Conservation (phyloP, 148 eudicot species). For the Rhododendron simsii region DNA sequence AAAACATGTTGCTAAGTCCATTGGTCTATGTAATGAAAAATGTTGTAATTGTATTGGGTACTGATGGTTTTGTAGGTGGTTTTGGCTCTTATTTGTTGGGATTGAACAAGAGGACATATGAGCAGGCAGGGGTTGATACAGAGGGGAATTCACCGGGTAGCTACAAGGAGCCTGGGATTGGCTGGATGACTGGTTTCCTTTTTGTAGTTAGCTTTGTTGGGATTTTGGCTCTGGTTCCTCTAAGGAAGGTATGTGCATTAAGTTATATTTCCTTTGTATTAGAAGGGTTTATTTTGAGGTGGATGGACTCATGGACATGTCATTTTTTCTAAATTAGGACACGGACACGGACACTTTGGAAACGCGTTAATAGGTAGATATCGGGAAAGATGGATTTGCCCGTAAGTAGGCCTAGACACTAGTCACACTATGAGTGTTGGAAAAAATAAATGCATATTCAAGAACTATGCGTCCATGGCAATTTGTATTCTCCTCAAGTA, state of each 20-base stretch:
- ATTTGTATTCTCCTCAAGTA: neutral
- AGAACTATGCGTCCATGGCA: neutral
- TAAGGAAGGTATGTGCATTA: slow-evolving; percentile 53
- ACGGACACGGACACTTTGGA: neutral
- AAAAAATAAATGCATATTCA: neutral
- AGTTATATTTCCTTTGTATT: neutral
- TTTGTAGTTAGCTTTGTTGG: slow-evolving; percentile 74
- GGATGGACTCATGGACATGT: neutral
- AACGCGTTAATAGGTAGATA: neutral
- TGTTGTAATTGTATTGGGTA: neutral
- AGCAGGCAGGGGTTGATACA: slow-evolving; percentile 68
- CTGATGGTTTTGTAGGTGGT: slow-evolving; percentile 46
- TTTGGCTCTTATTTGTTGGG: slow-evolving; percentile 83
- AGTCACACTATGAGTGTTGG: too few relatives aligned
- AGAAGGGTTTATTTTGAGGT: neutral
- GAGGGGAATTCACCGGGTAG: slow-evolving; percentile 65
- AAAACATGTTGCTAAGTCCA: neutral
- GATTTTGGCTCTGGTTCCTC: slow-evolving; percentile 68
- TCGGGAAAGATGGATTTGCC: neutral
- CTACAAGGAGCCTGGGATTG: slow-evolving; percentile 52
- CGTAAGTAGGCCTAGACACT: too few relatives aligned
- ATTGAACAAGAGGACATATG: slow-evolving; percentile 69
- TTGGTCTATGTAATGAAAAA: neutral
- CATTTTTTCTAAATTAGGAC: neutral
- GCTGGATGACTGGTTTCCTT: slow-evolving; percentile 87